Percentiles rank a stretch among this genome's conserved stretches.
phyloP scores from a whole-genome alignment of 306 rosid species.

The Hippophae gyantsensis region DNA sequence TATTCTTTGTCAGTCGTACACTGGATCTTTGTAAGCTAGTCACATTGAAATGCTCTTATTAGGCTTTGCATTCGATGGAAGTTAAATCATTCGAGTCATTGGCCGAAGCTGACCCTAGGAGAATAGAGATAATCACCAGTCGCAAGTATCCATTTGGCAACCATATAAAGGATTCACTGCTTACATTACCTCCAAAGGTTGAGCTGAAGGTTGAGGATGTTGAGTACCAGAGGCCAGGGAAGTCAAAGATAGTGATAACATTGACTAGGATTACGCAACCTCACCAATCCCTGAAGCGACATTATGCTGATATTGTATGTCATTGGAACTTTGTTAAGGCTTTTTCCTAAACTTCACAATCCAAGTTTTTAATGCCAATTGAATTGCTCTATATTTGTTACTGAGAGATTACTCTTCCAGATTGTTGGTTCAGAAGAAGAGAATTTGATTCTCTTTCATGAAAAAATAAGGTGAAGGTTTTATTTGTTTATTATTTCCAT shows the following conservation, averaged over 20 bases:
- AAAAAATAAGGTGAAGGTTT: conserved; percentile 70
- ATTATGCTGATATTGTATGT: conserved; percentile 86
- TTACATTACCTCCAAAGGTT: conserved; percentile 78
- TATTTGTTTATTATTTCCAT: conserved; percentile 7
- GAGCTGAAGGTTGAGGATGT: conserved; percentile 52
- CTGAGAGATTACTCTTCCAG: conserved; percentile 33
- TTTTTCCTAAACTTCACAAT: conserved; percentile 1
- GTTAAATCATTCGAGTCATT: conserved; percentile 67
- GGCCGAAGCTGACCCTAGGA: conserved; percentile 88
- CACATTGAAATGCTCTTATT: conserved; percentile 25
- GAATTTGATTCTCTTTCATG: conserved; percentile 70
- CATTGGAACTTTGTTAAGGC: conserved; percentile 7
- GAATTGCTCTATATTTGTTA: background rate
- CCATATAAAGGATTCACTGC: conserved; percentile 85
- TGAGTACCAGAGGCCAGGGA: conserved; percentile 48
- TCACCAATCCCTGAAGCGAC: conserved; percentile 50
- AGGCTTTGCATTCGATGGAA: conserved; percentile 85
- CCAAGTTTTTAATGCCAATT: background rate
- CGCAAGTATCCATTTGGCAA: conserved; percentile 93
- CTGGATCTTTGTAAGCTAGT: conserved; percentile 8
- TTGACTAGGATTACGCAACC: conserved; percentile 61
- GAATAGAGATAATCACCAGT: conserved; percentile 87
- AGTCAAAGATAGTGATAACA: conserved; percentile 59
- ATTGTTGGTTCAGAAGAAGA: conserved; percentile 73
- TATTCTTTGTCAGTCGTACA: background rate